These are phyloP conservation scores for Canariomyces notabilis DNA, from an alignment of 2,329 filamentous ascomycete genomes.

Conservation along the genomic window DNA sequence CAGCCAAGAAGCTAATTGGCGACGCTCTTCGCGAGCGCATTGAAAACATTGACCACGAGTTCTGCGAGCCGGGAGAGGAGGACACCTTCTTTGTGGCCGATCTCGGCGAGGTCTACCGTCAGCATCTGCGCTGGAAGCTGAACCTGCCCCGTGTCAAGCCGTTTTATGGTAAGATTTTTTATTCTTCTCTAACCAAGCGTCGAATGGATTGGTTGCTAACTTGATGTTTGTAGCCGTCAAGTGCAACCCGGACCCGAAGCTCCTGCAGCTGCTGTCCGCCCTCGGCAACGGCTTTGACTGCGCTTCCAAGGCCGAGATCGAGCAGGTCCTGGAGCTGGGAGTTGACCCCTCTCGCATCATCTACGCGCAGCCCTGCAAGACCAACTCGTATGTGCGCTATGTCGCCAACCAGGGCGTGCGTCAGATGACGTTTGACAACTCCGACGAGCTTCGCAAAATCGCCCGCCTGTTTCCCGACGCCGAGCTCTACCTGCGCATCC, in stretches of 20 bases:
- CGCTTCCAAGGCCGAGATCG: constrained; percentile 95
- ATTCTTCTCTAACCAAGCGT: constrained; percentile 28
- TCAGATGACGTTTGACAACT: constrained; percentile 99
- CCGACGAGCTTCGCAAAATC: constrained; percentile 96
- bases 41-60: constrained; percentile 76
- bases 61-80: constrained; percentile 87
- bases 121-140: constrained; percentile 97
- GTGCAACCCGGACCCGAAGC: constrained; percentile 91
- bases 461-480: constrained; percentile 85
- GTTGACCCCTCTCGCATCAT: constrained; percentile 89
- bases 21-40: constrained; percentile 82
- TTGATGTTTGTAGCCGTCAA: constrained; percentile 68
- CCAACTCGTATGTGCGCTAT: constrained; percentile 92
- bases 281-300: constrained; percentile 97
- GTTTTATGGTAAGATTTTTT: constrained; percentile 68
- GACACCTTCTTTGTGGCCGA: constrained; percentile 98
- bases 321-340: constrained; percentile 79
- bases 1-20: constrained; percentile 76
- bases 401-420: constrained; percentile 79
- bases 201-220: constrained; percentile 1
- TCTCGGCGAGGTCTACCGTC: constrained; percentile 96
- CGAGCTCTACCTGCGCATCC: constrained; percentile 88
- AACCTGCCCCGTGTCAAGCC: constrained; percentile 89
- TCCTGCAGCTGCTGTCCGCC: constrained; percentile 79
- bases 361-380: constrained; percentile 99